Base-by-base conservation (phyloP, 2,329 filamentous ascomycete genomes). In the Cladorrhinum sp. region DNA sequence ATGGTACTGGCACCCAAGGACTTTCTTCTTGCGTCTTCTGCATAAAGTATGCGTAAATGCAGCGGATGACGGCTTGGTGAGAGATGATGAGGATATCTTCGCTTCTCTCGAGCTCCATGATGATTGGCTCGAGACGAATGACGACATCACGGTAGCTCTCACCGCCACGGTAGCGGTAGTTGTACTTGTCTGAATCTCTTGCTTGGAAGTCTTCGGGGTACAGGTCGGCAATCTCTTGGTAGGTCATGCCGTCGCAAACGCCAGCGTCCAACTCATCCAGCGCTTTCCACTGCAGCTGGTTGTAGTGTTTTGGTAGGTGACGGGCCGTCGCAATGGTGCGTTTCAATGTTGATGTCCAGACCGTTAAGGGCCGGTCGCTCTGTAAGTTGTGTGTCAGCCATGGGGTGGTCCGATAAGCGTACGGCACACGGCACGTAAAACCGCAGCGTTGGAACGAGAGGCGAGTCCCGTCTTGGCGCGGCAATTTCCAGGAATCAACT, bases 1-100 rank as follows among this genome's bases (percentile, higher is more conserved):
- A 81, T 6, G 95, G 95, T 8, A 99, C 95, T 71, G 97, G 93
- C 90, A 98, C 96, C 95, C 95, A 99, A 0, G 95, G 95, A 67
- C 90, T 95, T 76, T 91, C 85, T 68, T 93, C 87, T 75, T 98
- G 95, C 58, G 92, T 89, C 70, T 95, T 92, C 71, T 98, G 96
- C 90, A 97, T 96, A 75, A 98, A 99, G 76, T 99, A 99, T 27
- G 95, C 92, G 72, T 98, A 99, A 70, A 99, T 96, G 79, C 95
- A 99, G 62, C 95, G 87, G 64, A 99, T 81, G 32, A 99, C 93
- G 13, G 95, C 95, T 77, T 99, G 95, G 74, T 99, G 95, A 2
- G 95, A 98, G 63, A 99, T 92, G 68, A 99, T 98, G 62, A 99
- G 86, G 67, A 99, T 96, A 72, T 99, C 96, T 75, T 98, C 95